These are phyloP conservation scores for Tolypocladium ophioglossoides DNA, from an alignment of 2,329 filamentous ascomycete species.

Conservation along the genomic window DNA sequence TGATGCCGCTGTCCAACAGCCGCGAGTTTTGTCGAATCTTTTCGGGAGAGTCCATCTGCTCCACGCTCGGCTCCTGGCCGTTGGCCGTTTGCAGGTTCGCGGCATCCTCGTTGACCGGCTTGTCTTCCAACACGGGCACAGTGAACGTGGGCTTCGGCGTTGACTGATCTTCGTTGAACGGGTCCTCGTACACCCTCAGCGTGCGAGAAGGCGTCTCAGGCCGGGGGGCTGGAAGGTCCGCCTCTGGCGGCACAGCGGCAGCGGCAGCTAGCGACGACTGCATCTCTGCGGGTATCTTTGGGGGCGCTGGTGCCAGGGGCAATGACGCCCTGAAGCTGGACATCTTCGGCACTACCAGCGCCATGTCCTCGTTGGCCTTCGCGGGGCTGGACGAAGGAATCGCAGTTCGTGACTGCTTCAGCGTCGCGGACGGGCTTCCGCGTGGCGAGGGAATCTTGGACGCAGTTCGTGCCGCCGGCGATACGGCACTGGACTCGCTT, in stretches of 20 bases:
- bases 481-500: conserved; percentile 39
- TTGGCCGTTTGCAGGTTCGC: conserved; percentile 18
- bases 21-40: conserved; percentile 47
- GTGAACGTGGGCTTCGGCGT: conserved; percentile 35
- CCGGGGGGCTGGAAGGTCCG: not conserved
- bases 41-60: conserved; percentile 25
- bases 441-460: conserved; percentile 29
- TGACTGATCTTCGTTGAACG: conserved; percentile 38
- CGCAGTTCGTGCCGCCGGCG: conserved; percentile 26
- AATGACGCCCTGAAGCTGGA: conserved; percentile 24
- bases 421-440: conserved; percentile 26
- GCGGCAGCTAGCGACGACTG: conserved; percentile 5
- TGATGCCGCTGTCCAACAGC: conserved; percentile 63
- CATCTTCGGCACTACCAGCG: conserved; percentile 39
- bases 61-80: conserved; percentile 10
- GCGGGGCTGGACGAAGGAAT: conserved; percentile 29
- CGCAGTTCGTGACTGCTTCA: conserved; percentile 22
- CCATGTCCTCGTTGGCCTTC: conserved; percentile 41
- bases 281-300: conserved; percentile 3
- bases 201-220: conserved; percentile 22
- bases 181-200: conserved; percentile 53
- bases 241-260: conserved; percentile 1
- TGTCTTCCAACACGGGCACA: conserved; percentile 46
- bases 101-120: conserved; percentile 46
- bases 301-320: conserved; percentile 11